Base-by-base conservation (phyloP, 257 asterid genomes). In the Asclepias syriaca region DNA sequence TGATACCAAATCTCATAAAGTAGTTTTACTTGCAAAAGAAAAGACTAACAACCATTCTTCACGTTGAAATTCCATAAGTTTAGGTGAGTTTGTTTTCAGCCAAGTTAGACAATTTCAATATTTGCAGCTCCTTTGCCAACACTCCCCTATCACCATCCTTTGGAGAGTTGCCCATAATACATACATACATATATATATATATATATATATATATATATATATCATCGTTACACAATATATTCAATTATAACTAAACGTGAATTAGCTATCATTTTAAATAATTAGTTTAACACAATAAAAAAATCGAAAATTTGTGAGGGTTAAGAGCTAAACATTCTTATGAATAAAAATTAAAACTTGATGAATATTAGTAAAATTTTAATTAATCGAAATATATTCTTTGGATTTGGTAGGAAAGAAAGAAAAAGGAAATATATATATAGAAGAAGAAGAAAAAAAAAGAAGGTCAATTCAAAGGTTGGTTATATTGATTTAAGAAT, bases 81-180 rank as follows among this genome's bases (percentile, higher is more conserved):
- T 29, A 6, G 49, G 6, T 7, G 8, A 10, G 0, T 15, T 29
- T 13, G 11, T 61, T 61, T 29, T 32, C n/a, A 29, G 7, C 2
- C 22, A 61, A 15, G 13, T 1, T 8, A 34, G 22, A 32, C 67
- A 32, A 32, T 18, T 63, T 63, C 46, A 63, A 32, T 7, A 34
- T 63, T 63, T 34, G 48, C 48, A 32, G 27, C 67, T 63, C 6
- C 27, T 63, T 63, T 63, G 27, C 32, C 67, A 63, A 63, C 67
- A 32, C 67, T 63, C 13, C 15, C 55, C 5, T 34, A 34, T 34
- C 39, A 34, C 5, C 5, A 34, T 34, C 39, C 39, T 34, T 29
- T 1, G 34, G 34, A 29, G 34, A 29, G 0, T 29, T 29, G 34
- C 34, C 3, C 34, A 29, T 29, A 1, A 1, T 29, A 29, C 32